phyloP scores from a whole-genome alignment of 495 filamentous ascomycete species.

The Penicillium crystallinum region DNA sequence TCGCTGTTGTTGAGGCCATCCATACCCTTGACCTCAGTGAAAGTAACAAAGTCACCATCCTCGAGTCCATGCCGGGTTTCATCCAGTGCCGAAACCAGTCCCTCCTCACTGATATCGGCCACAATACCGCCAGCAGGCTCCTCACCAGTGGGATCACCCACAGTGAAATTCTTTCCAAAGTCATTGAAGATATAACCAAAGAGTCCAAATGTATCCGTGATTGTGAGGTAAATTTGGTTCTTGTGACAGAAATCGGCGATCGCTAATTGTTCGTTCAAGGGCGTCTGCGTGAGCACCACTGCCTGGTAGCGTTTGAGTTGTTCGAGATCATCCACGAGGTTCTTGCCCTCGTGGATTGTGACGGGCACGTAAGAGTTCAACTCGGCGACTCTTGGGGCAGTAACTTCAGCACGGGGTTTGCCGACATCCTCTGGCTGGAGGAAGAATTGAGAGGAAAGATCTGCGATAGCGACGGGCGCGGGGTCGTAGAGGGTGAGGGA shows the following conservation, averaged over 20 bases:
- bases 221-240: constrained; percentile 84
- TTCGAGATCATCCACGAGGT: constrained; percentile 62
- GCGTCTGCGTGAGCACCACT: constrained; percentile 81
- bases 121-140: constrained; percentile 83
- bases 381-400: constrained; percentile 84
- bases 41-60: constrained; percentile 95
- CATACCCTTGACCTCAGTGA: constrained; percentile 91
- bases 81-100: constrained; percentile 89
- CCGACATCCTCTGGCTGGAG: constrained; percentile 83
- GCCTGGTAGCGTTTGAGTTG: constrained; percentile 85
- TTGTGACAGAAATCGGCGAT: constrained; percentile 91
- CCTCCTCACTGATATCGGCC: constrained; percentile 79
- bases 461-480: constrained; percentile 70
- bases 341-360: constrained; percentile 60
- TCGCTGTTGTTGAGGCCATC: constrained; percentile 76
- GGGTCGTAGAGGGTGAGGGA: constrained; percentile 84
- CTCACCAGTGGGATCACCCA: constrained; percentile 88
- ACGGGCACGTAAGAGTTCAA: constrained; percentile 96
- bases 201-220: constrained; percentile 83
- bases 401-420: constrained; percentile 81
- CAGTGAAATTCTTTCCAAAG: constrained; percentile 87
- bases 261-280: constrained; percentile 68
- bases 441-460: constrained; percentile 97
- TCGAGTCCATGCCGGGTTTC: constrained; percentile 94
- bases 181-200: constrained; percentile 98